Base-by-base conservation (phyloP, 2,329 filamentous ascomycete species). In the Sclerotinia borealis region DNA sequence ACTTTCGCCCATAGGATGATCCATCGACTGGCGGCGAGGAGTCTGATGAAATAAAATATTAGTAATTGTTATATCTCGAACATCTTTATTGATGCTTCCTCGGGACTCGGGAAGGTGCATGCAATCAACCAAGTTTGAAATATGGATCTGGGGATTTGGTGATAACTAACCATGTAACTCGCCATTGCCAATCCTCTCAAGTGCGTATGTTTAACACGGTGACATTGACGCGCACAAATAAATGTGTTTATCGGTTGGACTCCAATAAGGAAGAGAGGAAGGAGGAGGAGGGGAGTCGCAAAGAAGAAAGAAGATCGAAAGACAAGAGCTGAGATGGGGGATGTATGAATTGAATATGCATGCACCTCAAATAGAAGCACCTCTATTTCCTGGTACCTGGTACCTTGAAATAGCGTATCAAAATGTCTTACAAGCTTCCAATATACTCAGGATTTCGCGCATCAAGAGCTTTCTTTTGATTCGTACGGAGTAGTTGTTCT, bases 11-110 rank as follows among this genome's bases (percentile, higher is more conserved):
- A 55, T 43, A 39, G 55, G 49, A 51, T 37, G 48, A 41, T 56
- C 52, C 59, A 66, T 66, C 43, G 66, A 66, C 31, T 58, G 41
- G 41, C 54, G 39, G 50, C 66, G 67, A 63, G 59, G 31, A 55
- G 34, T 51, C 64, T 64, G 36, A 58, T 22, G 15, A 19, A 17
- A 9, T 15, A 17, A 36, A 29, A 3, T 25, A 47, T 64, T 54
- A 60, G 59, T 34, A 19, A 51, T 25, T 48, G 50, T 31, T 51
- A 60, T 34, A 25, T 31, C 45, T 51, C 31, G 31, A 31, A 1
- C 2, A 34, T 50, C 17, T 39, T 15, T 4, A 25, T 25, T 29
- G 13, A 36, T 48, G 36, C 11, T 17, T 29, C 13, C 36, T 60
- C 17, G 19, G 41, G 19, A 25, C 15, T 39, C 13, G 58, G 64